Evolutionary conservation across 1,284 basidiomycete genomes (phyloP).

Genomic region (Ustilago lituana): DNA sequence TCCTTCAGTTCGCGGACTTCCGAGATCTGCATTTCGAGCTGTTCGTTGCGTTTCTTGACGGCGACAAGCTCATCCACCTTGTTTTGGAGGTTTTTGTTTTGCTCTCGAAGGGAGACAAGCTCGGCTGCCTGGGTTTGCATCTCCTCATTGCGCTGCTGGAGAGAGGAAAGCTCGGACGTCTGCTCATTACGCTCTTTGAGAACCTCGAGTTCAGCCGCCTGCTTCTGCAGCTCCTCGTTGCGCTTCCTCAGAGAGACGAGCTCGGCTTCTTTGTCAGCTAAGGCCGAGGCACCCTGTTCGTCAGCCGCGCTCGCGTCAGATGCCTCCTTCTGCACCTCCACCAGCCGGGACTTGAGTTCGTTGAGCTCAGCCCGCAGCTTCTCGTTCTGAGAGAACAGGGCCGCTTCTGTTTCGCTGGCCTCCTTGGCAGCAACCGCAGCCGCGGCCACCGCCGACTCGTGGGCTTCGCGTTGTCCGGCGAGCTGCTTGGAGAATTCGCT

Average conservation of each 20-base stretch:
- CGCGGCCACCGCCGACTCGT: slow-evolving; percentile 15
- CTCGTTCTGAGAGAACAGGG: slow-evolving; percentile 11
- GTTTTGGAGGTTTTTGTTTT: slow-evolving; percentile 11
- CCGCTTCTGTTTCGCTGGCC: slow-evolving; percentile 21
- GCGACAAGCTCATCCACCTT: slow-evolving; percentile 9
- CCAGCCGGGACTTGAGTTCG: slow-evolving; percentile 16
- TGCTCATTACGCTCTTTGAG: slow-evolving; percentile 11
- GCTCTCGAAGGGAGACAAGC: not conserved
- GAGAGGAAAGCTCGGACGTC: not conserved
- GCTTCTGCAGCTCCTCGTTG: slow-evolving; percentile 17
- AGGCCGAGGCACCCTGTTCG: slow-evolving; percentile 17
- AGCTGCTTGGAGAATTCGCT: slow-evolving; percentile 18
- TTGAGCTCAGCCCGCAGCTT: slow-evolving; percentile 33
- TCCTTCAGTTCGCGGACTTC: slow-evolving; percentile 10
- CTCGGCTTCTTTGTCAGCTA: slow-evolving; percentile 38
- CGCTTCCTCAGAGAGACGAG: slow-evolving; percentile 3
- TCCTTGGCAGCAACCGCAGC: slow-evolving; percentile 13
- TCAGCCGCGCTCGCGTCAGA: slow-evolving; percentile 23
- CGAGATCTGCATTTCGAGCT: slow-evolving; percentile 14
- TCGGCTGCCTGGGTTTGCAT: slow-evolving; percentile 3
- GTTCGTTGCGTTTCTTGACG: slow-evolving; percentile 11
- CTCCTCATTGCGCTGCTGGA: slow-evolving; percentile 2
- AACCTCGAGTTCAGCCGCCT: not conserved
- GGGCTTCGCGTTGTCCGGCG: slow-evolving; percentile 25
- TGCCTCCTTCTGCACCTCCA: slow-evolving; percentile 22